Conservation (phyloP, 768 basidiomycete genomes). For the Suillus paluster region DNA sequence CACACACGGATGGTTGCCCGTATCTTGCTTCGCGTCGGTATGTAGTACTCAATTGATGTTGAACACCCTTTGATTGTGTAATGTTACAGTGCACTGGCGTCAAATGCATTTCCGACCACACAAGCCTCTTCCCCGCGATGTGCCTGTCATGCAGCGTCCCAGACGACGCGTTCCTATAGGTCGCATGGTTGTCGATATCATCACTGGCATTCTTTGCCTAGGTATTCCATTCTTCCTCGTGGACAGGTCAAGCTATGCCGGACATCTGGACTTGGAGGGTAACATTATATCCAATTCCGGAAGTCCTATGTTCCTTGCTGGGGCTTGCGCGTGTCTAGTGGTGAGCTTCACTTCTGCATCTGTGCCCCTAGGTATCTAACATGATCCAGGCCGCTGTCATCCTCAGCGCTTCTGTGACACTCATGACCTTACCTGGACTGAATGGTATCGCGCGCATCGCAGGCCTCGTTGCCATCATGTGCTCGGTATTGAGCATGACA, state of each 20-base stretch:
- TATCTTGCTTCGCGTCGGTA: slow-evolving; percentile 69
- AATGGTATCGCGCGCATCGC: slow-evolving; percentile 65
- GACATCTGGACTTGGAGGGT: slow-evolving; percentile 60
- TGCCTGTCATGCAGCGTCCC: slow-evolving; percentile 32
- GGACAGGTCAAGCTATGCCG: slow-evolving; percentile 49
- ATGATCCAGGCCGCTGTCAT: slow-evolving; percentile 72
- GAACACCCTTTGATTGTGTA: background rate
- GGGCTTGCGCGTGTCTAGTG: slow-evolving; percentile 67
- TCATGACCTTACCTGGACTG: slow-evolving; percentile 78
- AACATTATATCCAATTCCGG: slow-evolving; percentile 50
- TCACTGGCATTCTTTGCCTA: slow-evolving; percentile 68
- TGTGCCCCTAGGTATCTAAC: slow-evolving; percentile 10
- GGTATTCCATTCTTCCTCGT: slow-evolving; percentile 82
- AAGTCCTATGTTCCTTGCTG: slow-evolving; percentile 64
- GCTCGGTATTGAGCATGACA: slow-evolving; percentile 71
- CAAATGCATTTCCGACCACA: slow-evolving; percentile 71
- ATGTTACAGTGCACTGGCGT: slow-evolving; percentile 60
- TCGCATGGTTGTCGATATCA: slow-evolving; percentile 57
- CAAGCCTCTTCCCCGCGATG: slow-evolving; percentile 66
- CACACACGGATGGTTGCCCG: slow-evolving; percentile 71
- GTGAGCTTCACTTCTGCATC: slow-evolving; percentile 43
- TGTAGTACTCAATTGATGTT: slow-evolving; percentile 28
- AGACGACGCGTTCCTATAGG: slow-evolving; percentile 42
- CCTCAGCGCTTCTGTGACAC: slow-evolving; percentile 80
- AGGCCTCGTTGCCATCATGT: slow-evolving; percentile 68